Conservation (phyloP, 305 asterid species). For the Fraxinus paxiana region DNA sequence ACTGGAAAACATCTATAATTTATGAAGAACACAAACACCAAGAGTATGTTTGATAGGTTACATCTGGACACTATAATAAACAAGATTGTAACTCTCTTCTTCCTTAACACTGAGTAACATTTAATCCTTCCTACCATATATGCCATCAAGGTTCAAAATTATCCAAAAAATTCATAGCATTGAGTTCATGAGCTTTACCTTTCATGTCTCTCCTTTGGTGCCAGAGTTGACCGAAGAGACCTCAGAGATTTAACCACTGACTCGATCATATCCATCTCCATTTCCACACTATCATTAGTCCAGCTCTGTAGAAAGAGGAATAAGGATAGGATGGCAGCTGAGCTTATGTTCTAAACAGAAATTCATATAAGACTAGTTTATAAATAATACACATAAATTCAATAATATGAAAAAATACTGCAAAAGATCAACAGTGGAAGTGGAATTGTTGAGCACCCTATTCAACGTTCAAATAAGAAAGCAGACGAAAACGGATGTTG, state of each 20-base stretch:
- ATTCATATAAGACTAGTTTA: background rate
- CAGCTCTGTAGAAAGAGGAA: conserved; percentile 48
- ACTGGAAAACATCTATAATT: background rate
- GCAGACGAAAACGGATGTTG: background rate
- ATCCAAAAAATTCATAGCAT: background rate
- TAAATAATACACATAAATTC: conserved; percentile 3
- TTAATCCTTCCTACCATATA: background rate
- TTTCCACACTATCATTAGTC: conserved; percentile 64
- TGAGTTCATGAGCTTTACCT: conserved; percentile 35
- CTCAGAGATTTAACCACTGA: conserved; percentile 68
- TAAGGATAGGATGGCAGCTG: background rate
- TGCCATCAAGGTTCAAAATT: background rate
- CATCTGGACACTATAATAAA: background rate
- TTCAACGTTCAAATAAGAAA: background rate
- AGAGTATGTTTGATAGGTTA: background rate
- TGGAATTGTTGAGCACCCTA: background rate
- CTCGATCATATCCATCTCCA: conserved; percentile 67
- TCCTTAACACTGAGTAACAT: background rate
- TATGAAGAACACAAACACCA: background rate
- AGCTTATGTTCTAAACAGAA: background rate
- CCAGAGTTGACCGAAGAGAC: conserved; percentile 63
- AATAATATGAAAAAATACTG: background rate
- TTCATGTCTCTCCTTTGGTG: conserved; percentile 64
- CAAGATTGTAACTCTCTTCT: background rate
- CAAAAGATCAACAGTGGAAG: background rate